phyloP scores from a whole-genome alignment of 2,329 filamentous ascomycete species.

The Fusarium sp. region DNA sequence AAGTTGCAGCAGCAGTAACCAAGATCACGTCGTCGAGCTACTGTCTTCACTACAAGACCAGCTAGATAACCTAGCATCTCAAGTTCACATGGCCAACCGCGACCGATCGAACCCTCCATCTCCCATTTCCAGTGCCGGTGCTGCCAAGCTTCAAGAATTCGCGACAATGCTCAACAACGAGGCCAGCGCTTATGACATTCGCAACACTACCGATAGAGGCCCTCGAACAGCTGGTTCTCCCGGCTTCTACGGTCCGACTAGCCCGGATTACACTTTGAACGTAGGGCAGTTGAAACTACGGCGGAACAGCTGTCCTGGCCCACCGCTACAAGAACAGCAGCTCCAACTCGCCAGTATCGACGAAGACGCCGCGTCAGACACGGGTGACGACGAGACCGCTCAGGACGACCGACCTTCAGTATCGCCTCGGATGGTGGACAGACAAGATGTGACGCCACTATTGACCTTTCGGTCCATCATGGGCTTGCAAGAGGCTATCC shows the following conservation, averaged over 20 bases:
- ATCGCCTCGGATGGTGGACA: neutral
- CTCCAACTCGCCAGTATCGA: slow-evolving; percentile 30
- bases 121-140: neutral
- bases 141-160: neutral
- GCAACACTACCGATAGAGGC: slow-evolving; percentile 1
- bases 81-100: slow-evolving; percentile 12
- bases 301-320: slow-evolving; percentile 4
- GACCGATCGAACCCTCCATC: slow-evolving; percentile 7
- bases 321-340: slow-evolving; percentile 21
- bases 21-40: slow-evolving; percentile 27
- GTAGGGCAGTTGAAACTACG: slow-evolving; percentile 39
- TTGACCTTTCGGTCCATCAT: slow-evolving; percentile 24
- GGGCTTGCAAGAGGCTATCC: slow-evolving; percentile 14
- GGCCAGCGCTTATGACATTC: neutral
- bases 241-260: slow-evolving; percentile 43
- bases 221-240: neutral
- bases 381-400: neutral
- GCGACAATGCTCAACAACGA: neutral
- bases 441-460: slow-evolving; percentile 22
- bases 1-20: slow-evolving; percentile 1
- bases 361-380: slow-evolving; percentile 6
- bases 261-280: slow-evolving; percentile 45
- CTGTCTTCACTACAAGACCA: slow-evolving; percentile 21
- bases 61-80: slow-evolving; percentile 23
- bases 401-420: neutral